These are phyloP conservation scores for Chrysoporthe cubensis DNA, from an alignment of 2,329 filamentous ascomycete species.

Conservation along the genomic window DNA sequence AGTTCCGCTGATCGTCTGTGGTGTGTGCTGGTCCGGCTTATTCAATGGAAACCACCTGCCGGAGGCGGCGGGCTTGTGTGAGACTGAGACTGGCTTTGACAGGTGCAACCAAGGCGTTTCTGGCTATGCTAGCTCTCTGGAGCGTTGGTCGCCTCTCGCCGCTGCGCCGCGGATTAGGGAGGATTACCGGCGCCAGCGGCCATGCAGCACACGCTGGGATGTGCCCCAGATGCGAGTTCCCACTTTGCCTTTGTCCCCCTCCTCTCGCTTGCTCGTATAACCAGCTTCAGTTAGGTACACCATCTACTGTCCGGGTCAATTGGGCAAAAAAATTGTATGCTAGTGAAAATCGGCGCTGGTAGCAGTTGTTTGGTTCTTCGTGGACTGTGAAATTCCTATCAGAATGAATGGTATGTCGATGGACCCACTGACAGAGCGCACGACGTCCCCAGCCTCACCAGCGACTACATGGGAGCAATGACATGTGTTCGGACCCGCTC, in stretches of 20 bases:
- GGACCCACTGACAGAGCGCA: not conserved
- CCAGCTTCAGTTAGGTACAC: not conserved
- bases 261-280: not conserved
- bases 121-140: not conserved
- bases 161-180: not conserved
- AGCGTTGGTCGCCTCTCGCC: not conserved
- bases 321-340: not conserved
- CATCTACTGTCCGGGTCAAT: not conserved
- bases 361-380: not conserved
- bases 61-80: not conserved
- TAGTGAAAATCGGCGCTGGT: not conserved
- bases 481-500: not conserved
- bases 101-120: not conserved
- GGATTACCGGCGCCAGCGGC: too few species aligned
- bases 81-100: not conserved
- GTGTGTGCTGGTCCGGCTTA: constrained; percentile 1
- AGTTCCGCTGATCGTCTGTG: constrained; percentile 1
- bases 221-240: too few species aligned
- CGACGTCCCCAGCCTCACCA: not conserved
- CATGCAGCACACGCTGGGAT: too few species aligned
- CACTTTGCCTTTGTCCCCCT: not conserved
- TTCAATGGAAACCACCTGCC: not conserved
- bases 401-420: not conserved
- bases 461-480: not conserved
- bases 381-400: not conserved